phyloP scores from a whole-genome alignment of 1,139 yeast species.

The Sugiyamaella grinbergsii region DNA sequence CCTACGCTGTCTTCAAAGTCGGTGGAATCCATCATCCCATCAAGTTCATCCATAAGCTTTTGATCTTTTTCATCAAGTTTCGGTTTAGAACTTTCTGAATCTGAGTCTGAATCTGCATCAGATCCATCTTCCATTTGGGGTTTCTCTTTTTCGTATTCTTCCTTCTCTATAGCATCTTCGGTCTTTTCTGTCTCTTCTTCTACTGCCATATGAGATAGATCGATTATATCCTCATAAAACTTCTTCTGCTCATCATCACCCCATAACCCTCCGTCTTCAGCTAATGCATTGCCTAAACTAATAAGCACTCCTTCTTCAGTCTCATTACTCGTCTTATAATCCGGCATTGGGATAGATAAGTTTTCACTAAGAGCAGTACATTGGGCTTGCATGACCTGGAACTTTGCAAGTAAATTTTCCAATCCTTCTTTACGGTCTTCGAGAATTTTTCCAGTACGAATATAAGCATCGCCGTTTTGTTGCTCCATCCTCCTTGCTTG shows the following conservation, averaged over 20 bases:
- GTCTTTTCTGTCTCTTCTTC: conserved; percentile 20
- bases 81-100: conserved; percentile 27
- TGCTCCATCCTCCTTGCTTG: conserved; percentile 44
- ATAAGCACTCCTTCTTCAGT: conserved; percentile 35
- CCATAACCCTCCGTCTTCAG: conserved; percentile 53
- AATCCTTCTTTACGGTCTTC: conserved; percentile 55
- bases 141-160: conserved; percentile 38
- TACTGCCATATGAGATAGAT: conserved; percentile 33
- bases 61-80: conserved; percentile 15
- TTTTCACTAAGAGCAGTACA: conserved; percentile 52
- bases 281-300: conserved; percentile 34
- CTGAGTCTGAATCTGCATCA: conserved; percentile 29
- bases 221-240: conserved; percentile 58
- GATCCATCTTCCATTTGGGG: too few relatives aligned
- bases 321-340: conserved; percentile 33
- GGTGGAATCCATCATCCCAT: conserved; percentile 9
- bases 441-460: conserved; percentile 64
- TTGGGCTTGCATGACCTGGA: conserved; percentile 51
- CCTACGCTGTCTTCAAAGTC: conserved; percentile 24
- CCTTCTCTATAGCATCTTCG: conserved; percentile 23
- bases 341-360: conserved; percentile 45
- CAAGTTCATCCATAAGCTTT: conserved; percentile 17
- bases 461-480: conserved; percentile 56
- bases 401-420: conserved; percentile 45
- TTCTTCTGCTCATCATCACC: conserved; percentile 61